Evolutionary conservation across 192 early-diverging fungal species (phyloP).

Genomic region (Rhizoclosmatium globosum): DNA sequence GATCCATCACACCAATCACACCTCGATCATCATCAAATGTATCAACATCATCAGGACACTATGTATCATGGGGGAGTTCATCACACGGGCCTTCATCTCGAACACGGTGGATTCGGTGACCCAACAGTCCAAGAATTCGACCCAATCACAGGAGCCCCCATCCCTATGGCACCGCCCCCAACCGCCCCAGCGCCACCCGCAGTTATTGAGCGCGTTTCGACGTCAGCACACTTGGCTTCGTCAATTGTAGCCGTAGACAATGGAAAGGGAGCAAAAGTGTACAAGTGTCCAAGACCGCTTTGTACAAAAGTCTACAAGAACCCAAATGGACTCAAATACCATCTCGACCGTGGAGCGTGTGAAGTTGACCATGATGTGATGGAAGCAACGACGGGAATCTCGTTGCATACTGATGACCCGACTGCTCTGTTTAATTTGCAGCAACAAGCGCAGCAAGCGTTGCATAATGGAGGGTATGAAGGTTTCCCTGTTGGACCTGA

Average conservation of each 20-base stretch:
- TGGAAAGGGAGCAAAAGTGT: conserved; percentile 34
- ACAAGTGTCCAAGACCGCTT: conserved; percentile 37
- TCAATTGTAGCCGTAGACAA: conserved; percentile 30
- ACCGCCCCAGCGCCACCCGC: not conserved
- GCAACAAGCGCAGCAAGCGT: conserved; percentile 36
- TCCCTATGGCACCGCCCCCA: not conserved
- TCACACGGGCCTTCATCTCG: not conserved
- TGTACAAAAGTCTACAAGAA: conserved; percentile 86
- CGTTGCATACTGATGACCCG: conserved; percentile 35
- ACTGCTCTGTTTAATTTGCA: conserved; percentile 38
- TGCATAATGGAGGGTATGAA: conserved; percentile 20
- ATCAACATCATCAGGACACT: conserved; percentile 6
- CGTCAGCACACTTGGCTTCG: conserved; percentile 17
- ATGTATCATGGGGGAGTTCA: not conserved
- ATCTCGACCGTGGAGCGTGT: conserved; percentile 82
- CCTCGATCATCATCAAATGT: conserved; percentile 10
- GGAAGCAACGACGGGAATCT: conserved; percentile 37
- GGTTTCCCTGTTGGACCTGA: not conserved
- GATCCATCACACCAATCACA: conserved; percentile 15
- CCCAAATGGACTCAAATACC: conserved; percentile 97
- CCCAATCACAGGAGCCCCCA: conserved; percentile 26
- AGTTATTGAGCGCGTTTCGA: not conserved
- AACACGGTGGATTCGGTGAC: not conserved
- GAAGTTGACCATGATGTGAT: conserved; percentile 46
- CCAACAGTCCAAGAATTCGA: conserved; percentile 7